These are phyloP conservation scores for Apophysomyces ossiformis DNA, from an alignment of 371 early-diverging fungal species.

Conservation along the genomic window DNA sequence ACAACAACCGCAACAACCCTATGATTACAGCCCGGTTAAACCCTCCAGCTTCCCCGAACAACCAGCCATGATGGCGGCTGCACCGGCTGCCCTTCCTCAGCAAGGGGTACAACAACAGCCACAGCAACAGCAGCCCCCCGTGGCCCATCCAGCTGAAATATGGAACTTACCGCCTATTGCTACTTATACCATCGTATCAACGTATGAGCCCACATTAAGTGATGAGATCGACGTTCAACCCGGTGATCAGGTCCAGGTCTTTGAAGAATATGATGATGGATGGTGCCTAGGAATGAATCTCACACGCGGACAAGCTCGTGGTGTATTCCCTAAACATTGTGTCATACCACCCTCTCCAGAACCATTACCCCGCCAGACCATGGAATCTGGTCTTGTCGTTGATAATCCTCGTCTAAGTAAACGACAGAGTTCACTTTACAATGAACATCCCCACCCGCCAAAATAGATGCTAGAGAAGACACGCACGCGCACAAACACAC, in stretches of 20 bases:
- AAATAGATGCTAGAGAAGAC: not conserved
- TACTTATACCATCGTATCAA: slow-evolving; percentile 44
- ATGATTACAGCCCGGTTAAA: too few species aligned
- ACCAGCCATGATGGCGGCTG: not conserved
- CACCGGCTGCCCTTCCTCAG: not conserved
- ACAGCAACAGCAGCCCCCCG: slow-evolving; percentile 7
- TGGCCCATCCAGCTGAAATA: slow-evolving; percentile 4
- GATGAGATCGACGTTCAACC: slow-evolving; percentile 34
- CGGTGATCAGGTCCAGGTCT: slow-evolving; percentile 32
- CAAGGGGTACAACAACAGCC: not conserved
- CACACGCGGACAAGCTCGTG: slow-evolving; percentile 27
- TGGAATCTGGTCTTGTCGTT: not conserved
- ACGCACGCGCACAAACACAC: too few species aligned
- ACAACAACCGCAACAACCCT: too few species aligned
- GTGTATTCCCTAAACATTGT: slow-evolving; percentile 64
- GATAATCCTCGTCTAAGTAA: slow-evolving; percentile 17
- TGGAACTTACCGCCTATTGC: slow-evolving; percentile 34
- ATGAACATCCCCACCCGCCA: not conserved
- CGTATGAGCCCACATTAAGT: slow-evolving; percentile 38
- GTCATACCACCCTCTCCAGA: slow-evolving; percentile 25
- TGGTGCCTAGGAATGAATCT: slow-evolving; percentile 28
- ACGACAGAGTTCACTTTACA: slow-evolving; percentile 25
- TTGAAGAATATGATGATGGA: slow-evolving; percentile 35
- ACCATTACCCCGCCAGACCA: slow-evolving; percentile 2
- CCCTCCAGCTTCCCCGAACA: not conserved